phyloP scores from a whole-genome alignment of 2,329 filamentous ascomycete genomes.

The Alternaria alternata region DNA sequence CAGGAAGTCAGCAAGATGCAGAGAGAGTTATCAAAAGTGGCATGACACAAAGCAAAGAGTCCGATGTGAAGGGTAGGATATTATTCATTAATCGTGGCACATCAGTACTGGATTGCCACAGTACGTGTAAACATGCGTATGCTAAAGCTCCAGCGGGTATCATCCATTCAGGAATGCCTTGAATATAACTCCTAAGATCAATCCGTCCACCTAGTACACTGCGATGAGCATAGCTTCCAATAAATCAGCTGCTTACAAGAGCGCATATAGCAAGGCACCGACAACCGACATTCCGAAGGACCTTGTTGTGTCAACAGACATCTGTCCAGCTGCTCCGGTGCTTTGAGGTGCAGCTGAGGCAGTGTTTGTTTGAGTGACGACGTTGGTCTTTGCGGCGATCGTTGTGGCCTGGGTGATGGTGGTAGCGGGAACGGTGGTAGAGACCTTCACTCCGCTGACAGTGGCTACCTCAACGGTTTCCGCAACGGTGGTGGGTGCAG shows the following conservation, averaged over 20 bases:
- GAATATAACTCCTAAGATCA: background rate
- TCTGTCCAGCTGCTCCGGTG: slow-evolving; percentile 28
- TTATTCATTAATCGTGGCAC: slow-evolving; percentile 27
- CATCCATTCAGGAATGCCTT: slow-evolving; percentile 22
- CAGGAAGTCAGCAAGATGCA: slow-evolving; percentile 37
- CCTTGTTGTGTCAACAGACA: slow-evolving; percentile 23
- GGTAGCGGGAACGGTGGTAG: slow-evolving; percentile 27
- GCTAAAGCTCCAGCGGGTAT: slow-evolving; percentile 28
- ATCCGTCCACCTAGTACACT: background rate
- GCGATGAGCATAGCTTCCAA: background rate
- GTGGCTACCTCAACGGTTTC: slow-evolving; percentile 29
- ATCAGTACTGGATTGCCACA: slow-evolving; percentile 11
- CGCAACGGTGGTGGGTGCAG: slow-evolving; percentile 32
- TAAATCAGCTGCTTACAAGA: slow-evolving; percentile 21
- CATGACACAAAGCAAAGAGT: background rate
- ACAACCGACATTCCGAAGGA: slow-evolving; percentile 38
- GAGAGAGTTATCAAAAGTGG: background rate
- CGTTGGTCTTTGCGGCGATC: slow-evolving; percentile 28
- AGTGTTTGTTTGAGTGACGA: slow-evolving; percentile 27
- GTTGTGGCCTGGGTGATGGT: slow-evolving; percentile 38
- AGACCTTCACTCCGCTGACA: slow-evolving; percentile 25
- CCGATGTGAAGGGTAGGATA: background rate
- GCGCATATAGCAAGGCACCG: slow-evolving; percentile 34
- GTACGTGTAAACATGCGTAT: slow-evolving; percentile 9
- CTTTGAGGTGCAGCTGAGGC: slow-evolving; percentile 28